phyloP scores from a whole-genome alignment of 257 asterid genomes.

The Datura wrightii region DNA sequence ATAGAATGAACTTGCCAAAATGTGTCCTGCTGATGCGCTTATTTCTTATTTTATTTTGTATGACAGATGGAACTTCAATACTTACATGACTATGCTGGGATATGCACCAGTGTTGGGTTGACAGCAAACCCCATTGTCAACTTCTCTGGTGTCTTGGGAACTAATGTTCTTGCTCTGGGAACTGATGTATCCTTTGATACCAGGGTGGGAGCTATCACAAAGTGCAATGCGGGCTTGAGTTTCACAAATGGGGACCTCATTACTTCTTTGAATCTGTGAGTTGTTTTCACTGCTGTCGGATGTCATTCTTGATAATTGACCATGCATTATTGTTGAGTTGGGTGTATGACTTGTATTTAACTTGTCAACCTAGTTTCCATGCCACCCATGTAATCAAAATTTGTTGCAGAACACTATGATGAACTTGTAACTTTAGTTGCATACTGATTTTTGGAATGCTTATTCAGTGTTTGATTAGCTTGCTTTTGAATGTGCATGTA shows the following conservation, averaged over 20 bases:
- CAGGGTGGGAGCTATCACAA: conserved; percentile 22
- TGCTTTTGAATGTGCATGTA: not conserved
- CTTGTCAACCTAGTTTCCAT: not conserved
- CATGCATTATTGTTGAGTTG: not conserved
- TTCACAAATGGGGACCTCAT: conserved; percentile 23
- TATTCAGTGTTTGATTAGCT: conserved; percentile 1
- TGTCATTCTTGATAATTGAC: not conserved
- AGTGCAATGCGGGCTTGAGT: conserved; percentile 29
- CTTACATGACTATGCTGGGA: conserved; percentile 28
- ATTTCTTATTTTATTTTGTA: not conserved
- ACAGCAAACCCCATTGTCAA: conserved; percentile 23
- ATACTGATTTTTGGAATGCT: not conserved
- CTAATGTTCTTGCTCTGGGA: conserved; percentile 20
- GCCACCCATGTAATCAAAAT: not conserved
- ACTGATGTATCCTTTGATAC: conserved; percentile 28
- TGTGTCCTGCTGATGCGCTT: not conserved
- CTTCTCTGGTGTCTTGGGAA: conserved; percentile 28
- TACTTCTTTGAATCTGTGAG: conserved; percentile 27
- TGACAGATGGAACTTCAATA: conserved; percentile 28
- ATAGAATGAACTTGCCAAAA: not conserved
- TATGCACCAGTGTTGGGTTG: conserved; percentile 29
- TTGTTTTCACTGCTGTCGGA: not conserved
- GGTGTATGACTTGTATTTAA: conserved; percentile 12
- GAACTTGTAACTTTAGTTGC: not conserved
- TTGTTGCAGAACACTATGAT: not conserved